Evolutionary conservation across 805 yeast genomes (phyloP).

Genomic region (Tetrapisispora namnaoensis): DNA sequence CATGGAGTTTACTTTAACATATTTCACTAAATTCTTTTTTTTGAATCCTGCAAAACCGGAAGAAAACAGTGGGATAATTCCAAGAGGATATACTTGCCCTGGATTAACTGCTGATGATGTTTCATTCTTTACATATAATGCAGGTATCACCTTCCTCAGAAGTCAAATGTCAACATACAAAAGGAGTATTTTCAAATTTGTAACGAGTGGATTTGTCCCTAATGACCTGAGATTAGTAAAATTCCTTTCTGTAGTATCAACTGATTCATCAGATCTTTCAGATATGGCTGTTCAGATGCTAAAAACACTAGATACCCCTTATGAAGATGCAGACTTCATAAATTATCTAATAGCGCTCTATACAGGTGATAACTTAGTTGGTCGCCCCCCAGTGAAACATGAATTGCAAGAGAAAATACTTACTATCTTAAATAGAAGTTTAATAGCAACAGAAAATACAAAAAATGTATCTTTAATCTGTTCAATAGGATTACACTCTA

Average conservation of each 20-base stretch:
- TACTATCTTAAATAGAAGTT: constrained; percentile 41
- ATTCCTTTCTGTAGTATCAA: constrained; percentile 53
- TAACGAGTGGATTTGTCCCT: constrained; percentile 31
- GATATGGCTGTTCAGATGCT: constrained; percentile 44
- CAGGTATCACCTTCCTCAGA: constrained; percentile 51
- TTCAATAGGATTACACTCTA: constrained; percentile 49
- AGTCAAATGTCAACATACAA: constrained; percentile 38
- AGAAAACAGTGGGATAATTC: constrained; percentile 29
- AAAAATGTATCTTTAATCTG: constrained; percentile 39
- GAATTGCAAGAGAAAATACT: constrained; percentile 50
- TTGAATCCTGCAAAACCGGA: constrained; percentile 38
- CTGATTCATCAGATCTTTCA: constrained; percentile 44
- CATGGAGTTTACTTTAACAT: constrained; percentile 35
- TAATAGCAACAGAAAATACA: constrained; percentile 36
- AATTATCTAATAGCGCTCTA: constrained; percentile 39
- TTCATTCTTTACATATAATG: constrained; percentile 54
- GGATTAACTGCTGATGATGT: constrained; percentile 53
- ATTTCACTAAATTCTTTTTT: constrained; percentile 48
- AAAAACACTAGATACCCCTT: constrained; percentile 41
- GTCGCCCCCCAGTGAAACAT: constrained; percentile 44
- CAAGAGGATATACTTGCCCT: constrained; percentile 43
- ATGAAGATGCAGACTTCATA: constrained; percentile 41
- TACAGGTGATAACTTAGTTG: constrained; percentile 36
- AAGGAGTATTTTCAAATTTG: constrained; percentile 29
- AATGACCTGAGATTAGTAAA: constrained; percentile 32